Evolutionary conservation across 169 alveolate species (phyloP), one percentile per base, ranked within the genome.

Genomic region (Prorocentrum cordatum): DNA sequence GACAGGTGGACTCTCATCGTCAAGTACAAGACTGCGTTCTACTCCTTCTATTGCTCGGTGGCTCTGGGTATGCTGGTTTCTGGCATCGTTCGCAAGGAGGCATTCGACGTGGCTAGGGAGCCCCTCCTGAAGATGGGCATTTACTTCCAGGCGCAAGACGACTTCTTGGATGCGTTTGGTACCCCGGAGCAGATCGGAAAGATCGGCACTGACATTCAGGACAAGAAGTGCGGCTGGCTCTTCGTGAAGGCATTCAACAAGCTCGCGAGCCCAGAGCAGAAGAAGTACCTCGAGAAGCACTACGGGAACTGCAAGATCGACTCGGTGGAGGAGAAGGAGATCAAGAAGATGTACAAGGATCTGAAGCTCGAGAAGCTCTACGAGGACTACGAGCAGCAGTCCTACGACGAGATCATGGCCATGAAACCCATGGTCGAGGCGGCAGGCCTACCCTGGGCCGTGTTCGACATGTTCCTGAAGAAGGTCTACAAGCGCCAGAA

Each of bases 141-240:
- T 64, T 62, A 80, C 50, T 80, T 80, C 67, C 75, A 79, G 75
- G 87, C 87, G 3, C 88, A 82, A 68, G 91, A 82, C 64, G 91
- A 82, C 29, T 82, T 62, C 58, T 33, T 82, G 79, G 91, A 82
- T 27, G 91, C 91, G 20, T 82, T 82, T n/a, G 91, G 72, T 2
- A 33, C 80, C 22, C 80, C 80, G 14, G 91, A 82, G 59, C 45
- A 68, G 72, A 26, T 82, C 45, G 80, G 91, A 12, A 82, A 62
- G 79, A 62, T 80, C 22, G 77, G 75, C 62, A 77, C 88, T 2
- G 88, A 77, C 62, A 77, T 77, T 32, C 89, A 42, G 79, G 91
- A 82, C 80, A 82, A 64, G 47, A 82, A 82, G 91, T 82, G 91
- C 27, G 68, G 91, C 33, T 82, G 91, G 91, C 91, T 82, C 31